These are phyloP conservation scores for Martensiomyces pterosporus DNA, from an alignment of 192 early-diverging fungal species.

Conservation along the genomic window DNA sequence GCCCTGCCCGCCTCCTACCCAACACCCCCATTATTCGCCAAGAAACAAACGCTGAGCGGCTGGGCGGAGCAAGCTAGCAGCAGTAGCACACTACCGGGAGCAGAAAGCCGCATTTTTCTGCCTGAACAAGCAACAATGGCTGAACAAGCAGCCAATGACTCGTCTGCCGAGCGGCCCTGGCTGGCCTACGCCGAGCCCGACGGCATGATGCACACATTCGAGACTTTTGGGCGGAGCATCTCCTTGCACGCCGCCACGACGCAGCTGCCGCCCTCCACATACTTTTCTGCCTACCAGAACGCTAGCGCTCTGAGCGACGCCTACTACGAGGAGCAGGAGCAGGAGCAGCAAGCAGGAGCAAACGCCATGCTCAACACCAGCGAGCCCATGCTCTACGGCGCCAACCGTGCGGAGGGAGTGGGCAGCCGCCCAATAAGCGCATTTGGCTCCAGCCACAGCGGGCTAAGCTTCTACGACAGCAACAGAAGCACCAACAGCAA, in stretches of 20 bases:
- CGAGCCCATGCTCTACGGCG: neutral
- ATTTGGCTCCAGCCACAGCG: constrained; percentile 2
- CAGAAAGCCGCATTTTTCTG: neutral
- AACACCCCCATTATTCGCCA: too few species aligned
- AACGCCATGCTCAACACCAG: constrained; percentile 1
- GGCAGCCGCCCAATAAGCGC: neutral
- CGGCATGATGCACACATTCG: constrained; percentile 51
- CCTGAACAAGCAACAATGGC: constrained; percentile 16
- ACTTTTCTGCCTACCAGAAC: too few species aligned
- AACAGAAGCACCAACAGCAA: constrained; percentile 7
- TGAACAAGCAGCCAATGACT: constrained; percentile 28
- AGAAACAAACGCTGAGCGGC: too few species aligned
- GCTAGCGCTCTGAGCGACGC: too few species aligned
- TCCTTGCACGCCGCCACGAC: constrained; percentile 42
- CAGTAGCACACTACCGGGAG: too few species aligned
- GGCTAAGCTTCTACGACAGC: constrained; percentile 16
- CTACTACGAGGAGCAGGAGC: constrained; percentile 14
- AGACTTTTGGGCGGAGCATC: constrained; percentile 40
- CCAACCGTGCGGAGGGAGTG: neutral
- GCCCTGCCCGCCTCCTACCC: too few species aligned
- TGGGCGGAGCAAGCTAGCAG: too few species aligned
- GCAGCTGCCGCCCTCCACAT: too few species aligned
- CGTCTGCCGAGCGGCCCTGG: constrained; percentile 41
- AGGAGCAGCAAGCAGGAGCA: constrained; percentile 6
- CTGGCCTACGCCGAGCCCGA: constrained; percentile 43